Evolutionary conservation across 2,329 filamentous ascomycete genomes (phyloP).

Genomic region (Pseudogymnoascus destructans): DNA sequence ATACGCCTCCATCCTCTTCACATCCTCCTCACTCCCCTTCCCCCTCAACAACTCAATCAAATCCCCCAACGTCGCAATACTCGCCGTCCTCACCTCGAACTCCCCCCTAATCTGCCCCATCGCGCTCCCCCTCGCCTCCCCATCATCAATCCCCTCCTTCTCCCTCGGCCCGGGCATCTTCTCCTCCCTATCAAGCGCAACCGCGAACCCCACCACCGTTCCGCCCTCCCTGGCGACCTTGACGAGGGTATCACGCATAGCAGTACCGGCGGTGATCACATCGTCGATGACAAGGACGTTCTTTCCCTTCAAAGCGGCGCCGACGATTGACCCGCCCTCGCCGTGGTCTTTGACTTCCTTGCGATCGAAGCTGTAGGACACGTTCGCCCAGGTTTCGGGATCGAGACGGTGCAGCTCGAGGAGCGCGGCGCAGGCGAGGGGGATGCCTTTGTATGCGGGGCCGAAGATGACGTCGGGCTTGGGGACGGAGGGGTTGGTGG

Average conservation of each 20-base stretch:
- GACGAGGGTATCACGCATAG: conserved; percentile 48
- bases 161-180: conserved; percentile 29
- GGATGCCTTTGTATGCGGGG: conserved; percentile 56
- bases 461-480: conserved; percentile 47
- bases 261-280: conserved; percentile 55
- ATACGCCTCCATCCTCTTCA: conserved; percentile 58
- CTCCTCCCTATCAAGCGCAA: conserved; percentile 45
- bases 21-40: conserved; percentile 47
- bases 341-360: conserved; percentile 56
- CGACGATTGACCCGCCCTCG: conserved; percentile 52
- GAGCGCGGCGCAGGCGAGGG: conserved; percentile 41
- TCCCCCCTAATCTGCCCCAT: conserved; percentile 73
- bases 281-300: conserved; percentile 55
- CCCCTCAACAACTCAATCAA: conserved; percentile 55
- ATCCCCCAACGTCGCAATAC: conserved; percentile 72
- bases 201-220: conserved; percentile 47
- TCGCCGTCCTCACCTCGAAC: conserved; percentile 66
- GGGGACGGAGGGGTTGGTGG: conserved; percentile 7
- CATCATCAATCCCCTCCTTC: conserved; percentile 41
- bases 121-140: conserved; percentile 59
- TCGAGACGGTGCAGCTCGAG: conserved; percentile 43
- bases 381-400: conserved; percentile 35
- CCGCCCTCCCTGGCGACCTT: conserved; percentile 50
- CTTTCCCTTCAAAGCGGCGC: conserved; percentile 47
- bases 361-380: conserved; percentile 52